Conservation (phyloP, 768 basidiomycete species). For the Phanerochaete carnosa region DNA sequence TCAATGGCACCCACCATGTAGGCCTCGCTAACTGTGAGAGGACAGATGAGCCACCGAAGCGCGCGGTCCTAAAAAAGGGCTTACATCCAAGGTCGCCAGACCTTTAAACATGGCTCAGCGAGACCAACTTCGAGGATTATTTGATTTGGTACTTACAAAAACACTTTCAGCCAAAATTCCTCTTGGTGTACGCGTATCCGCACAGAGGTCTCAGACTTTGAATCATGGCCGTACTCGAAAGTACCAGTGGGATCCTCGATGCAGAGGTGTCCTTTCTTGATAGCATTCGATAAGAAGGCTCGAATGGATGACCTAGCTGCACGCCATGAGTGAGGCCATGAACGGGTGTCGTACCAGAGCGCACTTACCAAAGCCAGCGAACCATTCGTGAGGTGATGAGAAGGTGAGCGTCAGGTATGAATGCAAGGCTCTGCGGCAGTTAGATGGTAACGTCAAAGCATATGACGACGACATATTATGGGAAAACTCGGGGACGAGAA, state of each 20-base stretch:
- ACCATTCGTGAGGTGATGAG: neutral
- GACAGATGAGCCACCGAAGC: neutral
- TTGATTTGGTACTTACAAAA: constrained; percentile 22
- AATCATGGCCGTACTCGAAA: constrained; percentile 22
- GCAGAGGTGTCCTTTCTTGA: constrained; percentile 24
- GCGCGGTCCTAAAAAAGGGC: neutral
- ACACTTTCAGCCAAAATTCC: constrained; percentile 32
- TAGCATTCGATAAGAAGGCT: constrained; percentile 20
- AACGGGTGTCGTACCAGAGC: neutral
- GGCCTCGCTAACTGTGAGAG: constrained; percentile 31
- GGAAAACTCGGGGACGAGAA: too few species aligned
- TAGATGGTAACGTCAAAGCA: neutral
- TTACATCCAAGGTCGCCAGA: constrained; percentile 32
- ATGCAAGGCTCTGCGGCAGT: neutral
- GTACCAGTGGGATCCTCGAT: constrained; percentile 24
- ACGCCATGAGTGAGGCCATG: neutral
- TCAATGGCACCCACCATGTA: constrained; percentile 34
- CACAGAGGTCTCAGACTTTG: constrained; percentile 13
- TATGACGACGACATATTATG: neutral
- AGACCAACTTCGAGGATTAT: neutral
- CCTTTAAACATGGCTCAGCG: constrained; percentile 13
- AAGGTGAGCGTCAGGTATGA: neutral
- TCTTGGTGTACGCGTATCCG: constrained; percentile 26
- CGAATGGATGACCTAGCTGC: constrained; percentile 27
- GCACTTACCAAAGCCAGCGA: constrained; percentile 1